These are phyloP conservation scores for Penicillium pulvis DNA, from an alignment of 495 filamentous ascomycete species.

Conservation along the genomic window DNA sequence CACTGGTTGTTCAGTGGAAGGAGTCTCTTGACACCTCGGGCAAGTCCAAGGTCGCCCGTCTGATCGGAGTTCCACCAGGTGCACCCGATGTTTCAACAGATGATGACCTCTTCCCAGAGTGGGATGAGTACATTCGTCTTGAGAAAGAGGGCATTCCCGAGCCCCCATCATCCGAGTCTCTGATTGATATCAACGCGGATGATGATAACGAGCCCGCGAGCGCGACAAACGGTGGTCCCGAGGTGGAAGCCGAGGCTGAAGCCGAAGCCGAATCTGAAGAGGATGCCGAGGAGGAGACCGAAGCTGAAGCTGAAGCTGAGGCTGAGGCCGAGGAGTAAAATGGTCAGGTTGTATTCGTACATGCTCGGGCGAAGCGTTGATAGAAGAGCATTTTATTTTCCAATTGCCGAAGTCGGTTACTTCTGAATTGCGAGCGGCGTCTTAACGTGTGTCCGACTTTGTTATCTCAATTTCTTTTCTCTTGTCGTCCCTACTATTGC, in stretches of 20 bases:
- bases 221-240: conserved; percentile 38
- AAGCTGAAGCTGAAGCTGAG: conserved; percentile 19
- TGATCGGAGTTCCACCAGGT: conserved; percentile 76
- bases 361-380: conserved; percentile 24
- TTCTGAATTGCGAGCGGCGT: conserved; percentile 36
- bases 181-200: conserved; percentile 51
- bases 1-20: conserved; percentile 79
- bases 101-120: conserved; percentile 91
- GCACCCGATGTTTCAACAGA: conserved; percentile 65
- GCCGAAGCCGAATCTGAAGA: conserved; percentile 16
- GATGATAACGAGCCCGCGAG: conserved; percentile 32
- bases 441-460: conserved; percentile 37
- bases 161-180: conserved; percentile 44
- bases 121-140: conserved; percentile 83
- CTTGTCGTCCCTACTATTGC: conserved; percentile 9
- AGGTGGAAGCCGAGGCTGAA: conserved; percentile 32
- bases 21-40: conserved; percentile 71
- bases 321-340: conserved; percentile 32
- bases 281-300: conserved; percentile 18
- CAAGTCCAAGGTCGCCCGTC: conserved; percentile 79
- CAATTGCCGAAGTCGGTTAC: conserved; percentile 25
- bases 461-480: conserved; percentile 11
- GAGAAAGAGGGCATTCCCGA: conserved; percentile 65
- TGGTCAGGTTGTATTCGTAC: conserved; percentile 22
- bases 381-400: conserved; percentile 31